Evolutionary conservation across 2,329 filamentous ascomycete species (phyloP).

Genomic region (Harringtonia aguacate): DNA sequence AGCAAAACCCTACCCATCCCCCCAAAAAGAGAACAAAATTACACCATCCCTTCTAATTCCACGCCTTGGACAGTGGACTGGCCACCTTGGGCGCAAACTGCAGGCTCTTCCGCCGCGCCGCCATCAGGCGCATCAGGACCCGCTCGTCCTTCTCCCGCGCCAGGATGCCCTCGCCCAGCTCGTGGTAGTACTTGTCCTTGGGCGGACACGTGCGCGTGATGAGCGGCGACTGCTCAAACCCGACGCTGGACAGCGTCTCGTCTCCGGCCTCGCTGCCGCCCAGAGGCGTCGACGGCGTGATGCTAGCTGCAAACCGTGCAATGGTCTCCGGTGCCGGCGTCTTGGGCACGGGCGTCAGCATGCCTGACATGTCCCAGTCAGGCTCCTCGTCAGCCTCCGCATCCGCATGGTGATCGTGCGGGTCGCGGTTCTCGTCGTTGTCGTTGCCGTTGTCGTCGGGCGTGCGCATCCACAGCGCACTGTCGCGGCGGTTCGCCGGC

Average conservation of each 20-base stretch:
- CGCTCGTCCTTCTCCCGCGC: constrained; percentile 41
- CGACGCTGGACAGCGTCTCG: constrained; percentile 14
- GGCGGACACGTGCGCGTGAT: constrained; percentile 45
- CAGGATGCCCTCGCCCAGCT: constrained; percentile 34
- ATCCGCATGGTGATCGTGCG: constrained; percentile 19
- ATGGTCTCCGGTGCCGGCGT: constrained; percentile 46
- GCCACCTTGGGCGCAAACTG: constrained; percentile 67
- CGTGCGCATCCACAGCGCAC: constrained; percentile 43
- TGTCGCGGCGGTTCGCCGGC: constrained; percentile 36
- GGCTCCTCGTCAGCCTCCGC: constrained; percentile 20
- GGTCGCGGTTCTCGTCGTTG: constrained; percentile 17
- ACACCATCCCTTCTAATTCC: constrained; percentile 20
- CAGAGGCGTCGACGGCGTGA: constrained; percentile 36
- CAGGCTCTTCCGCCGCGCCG: constrained; percentile 64
- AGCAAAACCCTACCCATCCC: not conserved
- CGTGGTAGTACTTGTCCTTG: constrained; percentile 26
- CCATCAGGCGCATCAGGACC: constrained; percentile 54
- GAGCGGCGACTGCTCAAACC: constrained; percentile 22
- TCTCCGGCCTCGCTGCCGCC: constrained; percentile 18
- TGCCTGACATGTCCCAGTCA: constrained; percentile 19
- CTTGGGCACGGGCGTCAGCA: constrained; percentile 46
- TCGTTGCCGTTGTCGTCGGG: constrained; percentile 23
- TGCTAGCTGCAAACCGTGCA: constrained; percentile 38
- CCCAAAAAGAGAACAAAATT: not conserved
- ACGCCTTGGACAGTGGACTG: constrained; percentile 56